Conservation (phyloP, 805 yeast species). For the Torulaspora delbrueckii region DNA sequence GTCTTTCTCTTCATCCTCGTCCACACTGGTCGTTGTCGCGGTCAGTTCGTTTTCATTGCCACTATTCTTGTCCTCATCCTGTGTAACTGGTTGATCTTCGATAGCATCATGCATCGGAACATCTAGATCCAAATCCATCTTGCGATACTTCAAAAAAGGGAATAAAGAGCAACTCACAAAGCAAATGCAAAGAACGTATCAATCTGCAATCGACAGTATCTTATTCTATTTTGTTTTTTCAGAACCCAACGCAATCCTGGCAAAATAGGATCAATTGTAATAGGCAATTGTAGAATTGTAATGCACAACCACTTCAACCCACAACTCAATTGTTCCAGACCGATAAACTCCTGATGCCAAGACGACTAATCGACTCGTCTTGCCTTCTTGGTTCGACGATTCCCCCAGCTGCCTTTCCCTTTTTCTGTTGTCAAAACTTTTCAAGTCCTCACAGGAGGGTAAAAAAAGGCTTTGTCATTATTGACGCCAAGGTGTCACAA, state of each 20-base stretch:
- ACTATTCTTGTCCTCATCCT: conserved; percentile 27
- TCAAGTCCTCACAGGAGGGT: neutral
- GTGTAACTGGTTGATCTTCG: conserved; percentile 33
- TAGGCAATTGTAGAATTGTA: too few relatives aligned
- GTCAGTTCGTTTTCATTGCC: conserved; percentile 11
- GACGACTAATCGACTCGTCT: neutral
- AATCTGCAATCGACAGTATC: neutral
- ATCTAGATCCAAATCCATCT: conserved; percentile 73
- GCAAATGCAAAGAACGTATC: neutral
- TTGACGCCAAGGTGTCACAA: conserved; percentile 2
- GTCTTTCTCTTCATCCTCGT: conserved; percentile 23
- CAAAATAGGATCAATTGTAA: neutral
- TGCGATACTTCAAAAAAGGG: neutral
- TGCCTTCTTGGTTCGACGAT: conserved; percentile 3
- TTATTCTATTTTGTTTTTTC: neutral
- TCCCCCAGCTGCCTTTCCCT: conserved; percentile 9
- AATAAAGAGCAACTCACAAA: neutral
- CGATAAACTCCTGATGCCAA: neutral
- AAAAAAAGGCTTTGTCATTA: neutral
- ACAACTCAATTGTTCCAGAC: neutral
- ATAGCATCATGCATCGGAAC: conserved; percentile 81
- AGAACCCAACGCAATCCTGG: neutral
- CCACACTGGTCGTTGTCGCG: conserved; percentile 25
- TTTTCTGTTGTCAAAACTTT: conserved; percentile 5
- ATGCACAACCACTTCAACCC: neutral